Base-by-base conservation (phyloP, 1,284 basidiomycete genomes). In the Rhodotorula mucilaginosa region DNA sequence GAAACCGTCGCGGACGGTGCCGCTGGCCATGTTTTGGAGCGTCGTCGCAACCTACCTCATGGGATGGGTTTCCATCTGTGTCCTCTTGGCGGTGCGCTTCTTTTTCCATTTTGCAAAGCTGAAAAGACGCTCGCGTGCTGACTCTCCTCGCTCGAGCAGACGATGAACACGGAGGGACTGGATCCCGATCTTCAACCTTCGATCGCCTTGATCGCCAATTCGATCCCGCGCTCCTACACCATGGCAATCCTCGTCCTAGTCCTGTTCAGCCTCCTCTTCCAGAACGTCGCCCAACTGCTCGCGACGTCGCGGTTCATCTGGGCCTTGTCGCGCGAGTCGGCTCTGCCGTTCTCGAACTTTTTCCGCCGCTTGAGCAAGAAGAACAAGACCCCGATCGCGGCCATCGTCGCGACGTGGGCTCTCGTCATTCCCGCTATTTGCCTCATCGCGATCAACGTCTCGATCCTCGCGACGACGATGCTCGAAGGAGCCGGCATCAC, bases 21-120 rank as follows among this genome's bases (percentile, higher is more conserved):
- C 78, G 10, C 58, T 75, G 5, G 76, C 78, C 47, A 74, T 78
- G 69, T 79, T 79, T 39, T 79, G 78, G 78, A 68, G 67, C 18
- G 68, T 69, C 8, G 72, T 71, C 6, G 59, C 71, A 2, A 77
- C 73, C 26, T 79, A 79, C 65, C 13, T 69, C 10, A 67, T 77
- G 48, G 78, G 78, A 6, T 78, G 76, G 77, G 61, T 79, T 1
- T 70, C 73, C 19, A 76, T 76, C 31, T 74, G 72, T 44, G 70
- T 76, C 1, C 48, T 76, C 13, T 44, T 74, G 34, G 72, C 74
- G 0, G 73, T 74, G 46, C 44, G 71, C 56, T 56, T 16, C 6
- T 19, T 18, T 21, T 21, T 2, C 12, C 19, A 19, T 15, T 39
- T 39, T 13, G 8, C 29, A 13, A 3, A 1, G 3, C 19, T 49